Base-by-base conservation (phyloP, 2,329 filamentous ascomycete species). In the Hirsutella minnesotensis region DNA sequence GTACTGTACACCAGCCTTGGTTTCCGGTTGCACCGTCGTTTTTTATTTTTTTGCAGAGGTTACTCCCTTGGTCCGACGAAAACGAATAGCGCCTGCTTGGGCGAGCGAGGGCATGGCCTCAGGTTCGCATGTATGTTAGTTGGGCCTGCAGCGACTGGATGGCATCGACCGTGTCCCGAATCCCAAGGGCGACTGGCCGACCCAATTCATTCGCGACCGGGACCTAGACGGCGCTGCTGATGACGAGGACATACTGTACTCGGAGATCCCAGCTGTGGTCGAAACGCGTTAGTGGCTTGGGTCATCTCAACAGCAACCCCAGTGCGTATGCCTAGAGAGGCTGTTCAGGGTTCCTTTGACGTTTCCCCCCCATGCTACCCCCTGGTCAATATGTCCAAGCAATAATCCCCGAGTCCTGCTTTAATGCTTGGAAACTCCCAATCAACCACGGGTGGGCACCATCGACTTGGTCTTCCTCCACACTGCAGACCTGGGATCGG, bases 351-450 rank as follows among this genome's bases (percentile, higher is more conserved):
- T 61, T 56, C 49, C 56, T 47, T 59, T 42, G 39, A 42, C 30
- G 33, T 54, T 56, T 56, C 34, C 57, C 57, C 56, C 58, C 54
- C 64, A 63, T 60, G 57, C 56, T 53, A 36, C 33, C 56, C 54
- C 42, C 47, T 50, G 49, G 54, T 55, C 58, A 41, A 46, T 61
- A 63, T 63, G 37, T 45, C 21, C 56, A 67, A 58, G 65, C 64
- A 63, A 67, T 69, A 68, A 65, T 68, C 64, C 46, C 66, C 66
- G 65, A 68, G 62, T 27, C 64, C 57, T 65, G 64, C 56, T 65
- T 64, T 64, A 64, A 62, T 59, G 61, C 57, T 60, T 61, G 59
- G 62, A 63, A 61, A 65, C 61, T 62, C 64, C 66, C 63, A 61
- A 60, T 63, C 61, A 61, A 62, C 56, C 55, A 57, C 56, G 55